A percentile compares a stretch with the other conserved stretches of the same genome.
phyloP scores from a whole-genome alignment of 2,329 filamentous ascomycete species.

The Ophiostoma piceae region DNA sequence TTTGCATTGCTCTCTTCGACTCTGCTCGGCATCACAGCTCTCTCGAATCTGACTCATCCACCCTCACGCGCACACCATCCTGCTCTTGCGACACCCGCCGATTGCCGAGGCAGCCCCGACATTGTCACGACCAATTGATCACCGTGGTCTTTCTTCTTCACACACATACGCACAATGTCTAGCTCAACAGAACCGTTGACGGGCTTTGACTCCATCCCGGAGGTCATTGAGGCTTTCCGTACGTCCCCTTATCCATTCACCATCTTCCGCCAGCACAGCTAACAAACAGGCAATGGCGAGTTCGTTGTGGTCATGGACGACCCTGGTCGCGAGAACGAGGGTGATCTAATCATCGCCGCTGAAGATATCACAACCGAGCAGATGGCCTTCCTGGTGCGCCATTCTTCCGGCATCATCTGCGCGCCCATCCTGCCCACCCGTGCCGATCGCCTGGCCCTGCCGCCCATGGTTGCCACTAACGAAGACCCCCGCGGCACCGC shows the following conservation, averaged over 20 bases:
- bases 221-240: slow-evolving; percentile 61
- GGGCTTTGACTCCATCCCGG: slow-evolving; percentile 61
- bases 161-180: slow-evolving; percentile 40
- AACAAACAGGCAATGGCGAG: slow-evolving; percentile 41
- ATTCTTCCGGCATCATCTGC: slow-evolving; percentile 88
- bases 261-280: not conserved
- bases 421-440: slow-evolving; percentile 69
- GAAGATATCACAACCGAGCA: slow-evolving; percentile 77
- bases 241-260: slow-evolving; percentile 33
- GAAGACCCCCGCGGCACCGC: slow-evolving; percentile 87
- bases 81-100: slow-evolving; percentile 16
- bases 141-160: not conserved
- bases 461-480: slow-evolving; percentile 73
- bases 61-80: not conserved
- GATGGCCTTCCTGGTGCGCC: slow-evolving; percentile 92
- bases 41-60: not conserved
- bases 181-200: slow-evolving; percentile 32
- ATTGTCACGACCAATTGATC: not conserved
- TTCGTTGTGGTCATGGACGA: slow-evolving; percentile 96
- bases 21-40: not conserved
- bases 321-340: slow-evolving; percentile 91
- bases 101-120: slow-evolving; percentile 18
- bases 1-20: not conserved
- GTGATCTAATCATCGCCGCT: slow-evolving; percentile 93
- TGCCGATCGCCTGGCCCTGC: slow-evolving; percentile 67